These are phyloP conservation scores for Colletotrichum sansevieriae DNA, from an alignment of 2,329 filamentous ascomycete species.

Conservation along the genomic window DNA sequence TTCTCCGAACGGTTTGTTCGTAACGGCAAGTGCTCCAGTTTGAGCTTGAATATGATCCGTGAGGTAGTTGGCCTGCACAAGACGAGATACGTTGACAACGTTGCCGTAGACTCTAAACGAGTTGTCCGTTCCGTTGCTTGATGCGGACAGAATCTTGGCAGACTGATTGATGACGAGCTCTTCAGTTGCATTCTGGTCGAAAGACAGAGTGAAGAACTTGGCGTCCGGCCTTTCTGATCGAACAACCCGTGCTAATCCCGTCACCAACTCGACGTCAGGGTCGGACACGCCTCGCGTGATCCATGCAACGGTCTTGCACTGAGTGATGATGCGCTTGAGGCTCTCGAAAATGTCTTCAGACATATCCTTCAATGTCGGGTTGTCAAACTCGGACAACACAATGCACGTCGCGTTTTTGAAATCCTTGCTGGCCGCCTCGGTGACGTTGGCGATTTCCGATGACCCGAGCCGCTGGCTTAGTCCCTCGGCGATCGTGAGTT, in stretches of 20 bases:
- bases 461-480: not conserved
- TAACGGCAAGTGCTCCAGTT: slow-evolving; percentile 31
- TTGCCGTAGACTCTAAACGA: slow-evolving; percentile 19
- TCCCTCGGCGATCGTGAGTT: slow-evolving; percentile 1
- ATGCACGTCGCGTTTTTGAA: slow-evolving; percentile 43
- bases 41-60: slow-evolving; percentile 37
- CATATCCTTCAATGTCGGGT: slow-evolving; percentile 42
- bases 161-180: slow-evolving; percentile 26
- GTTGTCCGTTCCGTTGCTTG: not conserved
- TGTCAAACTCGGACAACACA: slow-evolving; percentile 44
- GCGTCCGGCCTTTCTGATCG: slow-evolving; percentile 42
- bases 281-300: slow-evolving; percentile 25
- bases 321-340: slow-evolving; percentile 44
- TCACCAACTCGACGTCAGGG: slow-evolving; percentile 44
- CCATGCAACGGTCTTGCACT: slow-evolving; percentile 40
- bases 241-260: slow-evolving; percentile 45
- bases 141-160: not conserved
- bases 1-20: slow-evolving; percentile 3
- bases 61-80: slow-evolving; percentile 29
- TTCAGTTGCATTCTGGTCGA: slow-evolving; percentile 28
- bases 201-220: slow-evolving; percentile 44
- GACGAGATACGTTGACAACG: slow-evolving; percentile 22
- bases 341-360: slow-evolving; percentile 37
- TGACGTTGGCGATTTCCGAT: slow-evolving; percentile 5
- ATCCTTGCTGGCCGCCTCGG: slow-evolving; percentile 25